Evolutionary conservation across 148 eudicot genomes (phyloP), one percentile per base, ranked within the genome.

Genomic region (Chenopodium quinoa): DNA sequence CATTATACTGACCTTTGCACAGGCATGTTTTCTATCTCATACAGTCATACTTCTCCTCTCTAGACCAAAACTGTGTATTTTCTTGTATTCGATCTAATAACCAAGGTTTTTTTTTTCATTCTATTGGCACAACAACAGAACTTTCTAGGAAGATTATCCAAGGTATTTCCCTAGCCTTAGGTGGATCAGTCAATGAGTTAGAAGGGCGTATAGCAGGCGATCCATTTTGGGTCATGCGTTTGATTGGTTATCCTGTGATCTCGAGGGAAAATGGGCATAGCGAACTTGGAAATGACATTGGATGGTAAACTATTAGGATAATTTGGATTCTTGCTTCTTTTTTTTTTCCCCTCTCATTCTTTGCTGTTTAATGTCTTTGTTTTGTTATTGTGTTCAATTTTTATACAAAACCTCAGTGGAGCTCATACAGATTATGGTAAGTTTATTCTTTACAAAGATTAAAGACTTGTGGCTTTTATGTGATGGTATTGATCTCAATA

Each of bases 341-440:
- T 23, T 16, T 48, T 23, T 80, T 23, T 0, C 27, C 27, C 27
- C 27, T 6, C 44, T 6, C 44, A 12, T 5, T 77, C 47, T 34
- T 31, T 76, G 70, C 50, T 76, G 73, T 78, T 78, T 71, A 77
- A 13, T 48, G 23, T 73, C 66, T 31, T 71, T 48, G 52, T 82
- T 79, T 62, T 82, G 46, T 77, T 76, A 17, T 77, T 75, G 47
- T 88, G 75, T 68, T 68, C 80, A 17, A 47, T 78, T 17, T 25
- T 50, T 71, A 37, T 74, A 75, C 80, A 82, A 66, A 31, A 85
- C 83, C 79, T 27, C 90, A 96, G 99, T 78, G 99, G 98, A 77
- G 99, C 97, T 27, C 98, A 96, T 87, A 96, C 98, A 11, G 99
- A 96, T 84, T 96, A 96, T 29, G 98, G 98, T 96, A 88, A 86